Conservation (phyloP, 257 asterid genomes). For the Thymus mandschuricus region DNA sequence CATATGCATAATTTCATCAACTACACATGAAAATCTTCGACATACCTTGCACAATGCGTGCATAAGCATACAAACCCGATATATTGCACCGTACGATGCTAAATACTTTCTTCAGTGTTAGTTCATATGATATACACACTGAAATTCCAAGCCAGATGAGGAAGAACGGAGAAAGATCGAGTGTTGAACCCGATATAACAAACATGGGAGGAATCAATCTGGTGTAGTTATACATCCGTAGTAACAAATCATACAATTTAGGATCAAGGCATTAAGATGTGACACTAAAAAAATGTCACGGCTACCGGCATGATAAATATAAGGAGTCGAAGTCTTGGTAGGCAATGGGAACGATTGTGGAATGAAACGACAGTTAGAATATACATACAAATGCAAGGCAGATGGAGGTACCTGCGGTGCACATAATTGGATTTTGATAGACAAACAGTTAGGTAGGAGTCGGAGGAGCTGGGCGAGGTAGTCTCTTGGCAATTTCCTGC, state of each 20-base stretch:
- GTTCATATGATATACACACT: neutral
- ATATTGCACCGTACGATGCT: neutral
- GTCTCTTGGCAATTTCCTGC: slow-evolving; percentile 83
- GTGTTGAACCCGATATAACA: slow-evolving; percentile 4
- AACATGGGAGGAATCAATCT: slow-evolving; percentile 2
- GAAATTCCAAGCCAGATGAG: neutral
- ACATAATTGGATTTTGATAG: slow-evolving; percentile 6
- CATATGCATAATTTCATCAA: neutral
- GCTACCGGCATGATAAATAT: neutral
- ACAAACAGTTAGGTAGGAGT: slow-evolving; percentile 47
- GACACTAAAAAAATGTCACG: slow-evolving; percentile 11
- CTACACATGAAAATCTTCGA: neutral
- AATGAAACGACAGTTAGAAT: slow-evolving; percentile 25
- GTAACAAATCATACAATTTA: neutral
- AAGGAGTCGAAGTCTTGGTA: neutral
- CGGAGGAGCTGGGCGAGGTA: slow-evolving; percentile 71
- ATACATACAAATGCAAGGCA: slow-evolving; percentile 51
- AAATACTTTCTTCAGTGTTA: neutral
- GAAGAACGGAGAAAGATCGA: neutral
- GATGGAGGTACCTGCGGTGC: slow-evolving; percentile 34
- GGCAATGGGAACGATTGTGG: slow-evolving; percentile 14
- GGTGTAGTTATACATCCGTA: neutral
- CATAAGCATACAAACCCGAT: neutral
- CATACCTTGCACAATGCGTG: neutral
- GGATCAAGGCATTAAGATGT: too few relatives aligned